Conservation (phyloP, 106 monocot genomes). For the Allium cepa region DNA sequence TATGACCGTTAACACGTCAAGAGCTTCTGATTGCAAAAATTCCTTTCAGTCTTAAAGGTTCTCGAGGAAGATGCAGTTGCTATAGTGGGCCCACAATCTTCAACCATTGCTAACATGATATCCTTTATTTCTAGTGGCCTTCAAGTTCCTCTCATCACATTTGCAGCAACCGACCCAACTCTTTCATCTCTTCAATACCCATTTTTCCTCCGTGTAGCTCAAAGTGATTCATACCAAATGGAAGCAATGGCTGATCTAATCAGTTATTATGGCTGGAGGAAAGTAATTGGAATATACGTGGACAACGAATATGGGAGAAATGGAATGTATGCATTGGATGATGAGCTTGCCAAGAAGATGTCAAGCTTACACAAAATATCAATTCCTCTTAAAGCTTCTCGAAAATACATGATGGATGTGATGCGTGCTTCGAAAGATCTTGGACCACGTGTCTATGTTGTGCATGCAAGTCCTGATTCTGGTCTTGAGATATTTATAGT, state of each 20-base stretch:
- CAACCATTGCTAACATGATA: constrained; percentile 55
- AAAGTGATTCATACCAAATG: constrained; percentile 71
- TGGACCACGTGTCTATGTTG: constrained; percentile 62
- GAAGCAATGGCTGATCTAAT: constrained; percentile 59
- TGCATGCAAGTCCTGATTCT: constrained; percentile 59
- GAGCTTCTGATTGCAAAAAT: neutral
- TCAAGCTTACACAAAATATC: constrained; percentile 43
- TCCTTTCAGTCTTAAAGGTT: constrained; percentile 43
- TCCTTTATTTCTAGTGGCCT: constrained; percentile 47
- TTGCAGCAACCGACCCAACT: constrained; percentile 76
- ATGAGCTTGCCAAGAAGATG: constrained; percentile 32
- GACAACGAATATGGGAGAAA: constrained; percentile 68
- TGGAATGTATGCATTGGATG: constrained; percentile 33
- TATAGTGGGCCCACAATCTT: constrained; percentile 73
- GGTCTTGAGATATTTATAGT: constrained; percentile 47
- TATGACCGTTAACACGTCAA: no score
- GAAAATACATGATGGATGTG: constrained; percentile 16
- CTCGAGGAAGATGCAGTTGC: constrained; percentile 47
- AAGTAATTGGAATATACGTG: constrained; percentile 46
- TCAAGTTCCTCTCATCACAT: constrained; percentile 63
- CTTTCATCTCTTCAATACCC: constrained; percentile 60
- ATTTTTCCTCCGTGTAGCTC: constrained; percentile 56
- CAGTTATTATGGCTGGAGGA: constrained; percentile 47
- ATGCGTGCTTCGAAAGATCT: constrained; percentile 31
- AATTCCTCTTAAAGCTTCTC: constrained; percentile 28